Evolutionary conservation across 345 rosid species (phyloP).

Genomic region (Eucalyptus cloeziana): DNA sequence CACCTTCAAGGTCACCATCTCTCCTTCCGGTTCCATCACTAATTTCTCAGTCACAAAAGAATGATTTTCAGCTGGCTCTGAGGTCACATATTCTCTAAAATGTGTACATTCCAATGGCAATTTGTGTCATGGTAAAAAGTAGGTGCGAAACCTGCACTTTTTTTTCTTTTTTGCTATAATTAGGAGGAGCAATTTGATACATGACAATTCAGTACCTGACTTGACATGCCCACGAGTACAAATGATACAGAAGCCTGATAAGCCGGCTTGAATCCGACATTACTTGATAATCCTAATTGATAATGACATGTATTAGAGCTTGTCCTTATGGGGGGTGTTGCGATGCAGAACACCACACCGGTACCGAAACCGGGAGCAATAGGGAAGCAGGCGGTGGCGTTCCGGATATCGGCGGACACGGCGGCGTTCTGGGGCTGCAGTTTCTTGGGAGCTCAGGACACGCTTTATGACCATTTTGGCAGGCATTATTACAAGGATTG

Average conservation of each 20-base stretch:
- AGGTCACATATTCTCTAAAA: neutral
- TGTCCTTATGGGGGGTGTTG: too few species aligned
- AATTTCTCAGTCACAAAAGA: neutral
- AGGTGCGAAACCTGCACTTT: neutral
- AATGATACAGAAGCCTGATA: neutral
- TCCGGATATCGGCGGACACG: constrained; percentile 84
- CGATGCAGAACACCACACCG: constrained; percentile 69
- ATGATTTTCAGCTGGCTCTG: neutral
- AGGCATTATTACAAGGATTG: constrained; percentile 96
- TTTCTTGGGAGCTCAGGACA: constrained; percentile 93
- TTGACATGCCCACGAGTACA: neutral
- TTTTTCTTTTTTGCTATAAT: neutral
- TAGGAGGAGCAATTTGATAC: neutral
- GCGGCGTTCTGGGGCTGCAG: constrained; percentile 70
- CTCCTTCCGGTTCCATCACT: neutral
- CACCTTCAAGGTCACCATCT: constrained; percentile 57
- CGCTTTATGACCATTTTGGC: constrained; percentile 82
- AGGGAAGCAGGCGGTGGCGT: constrained; percentile 93
- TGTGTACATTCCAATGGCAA: neutral
- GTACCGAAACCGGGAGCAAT: constrained; percentile 76
- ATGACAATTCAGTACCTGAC: neutral
- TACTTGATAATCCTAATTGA: neutral
- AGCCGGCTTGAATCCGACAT: neutral
- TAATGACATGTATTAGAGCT: neutral
- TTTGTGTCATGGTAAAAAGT: neutral